Conservation (phyloP, 2,329 filamentous ascomycete species). For the Diplodia mutila region DNA sequence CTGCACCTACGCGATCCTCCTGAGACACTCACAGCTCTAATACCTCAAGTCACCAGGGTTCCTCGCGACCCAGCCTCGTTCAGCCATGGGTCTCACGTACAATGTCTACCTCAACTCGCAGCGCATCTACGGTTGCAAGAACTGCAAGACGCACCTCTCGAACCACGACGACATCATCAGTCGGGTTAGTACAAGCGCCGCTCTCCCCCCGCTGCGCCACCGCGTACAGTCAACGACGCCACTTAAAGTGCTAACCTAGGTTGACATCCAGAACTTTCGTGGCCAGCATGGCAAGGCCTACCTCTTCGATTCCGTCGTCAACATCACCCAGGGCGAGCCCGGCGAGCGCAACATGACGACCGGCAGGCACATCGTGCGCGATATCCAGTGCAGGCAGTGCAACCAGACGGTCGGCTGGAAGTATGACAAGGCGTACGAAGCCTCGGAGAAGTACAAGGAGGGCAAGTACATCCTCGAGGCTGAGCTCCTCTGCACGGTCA, state of each 20-base stretch:
- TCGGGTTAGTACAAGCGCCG: constrained; percentile 62
- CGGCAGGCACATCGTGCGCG: constrained; percentile 88
- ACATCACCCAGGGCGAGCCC: constrained; percentile 80
- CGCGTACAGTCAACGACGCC: background rate
- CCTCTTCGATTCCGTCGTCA: constrained; percentile 93
- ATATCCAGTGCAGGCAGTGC: constrained; percentile 91
- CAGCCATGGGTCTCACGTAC: constrained; percentile 80
- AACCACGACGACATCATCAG: constrained; percentile 97
- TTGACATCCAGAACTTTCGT: constrained; percentile 77
- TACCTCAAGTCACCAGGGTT: background rate
- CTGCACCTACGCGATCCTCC: background rate
- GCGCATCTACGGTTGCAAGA: constrained; percentile 89
- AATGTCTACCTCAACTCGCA: constrained; percentile 86
- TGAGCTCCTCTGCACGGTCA: constrained; percentile 81
- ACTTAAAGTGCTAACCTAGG: constrained; percentile 6
- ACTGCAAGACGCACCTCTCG: constrained; percentile 92
- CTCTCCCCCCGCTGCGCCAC: background rate
- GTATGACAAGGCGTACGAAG: constrained; percentile 96
- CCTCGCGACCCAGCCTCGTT: constrained; percentile 4
- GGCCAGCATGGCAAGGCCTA: constrained; percentile 98
- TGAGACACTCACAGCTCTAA: background rate
- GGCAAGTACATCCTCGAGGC: constrained; percentile 96
- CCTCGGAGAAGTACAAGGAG: constrained; percentile 96
- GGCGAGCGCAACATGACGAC: constrained; percentile 98
- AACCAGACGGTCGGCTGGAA: constrained; percentile 96